Conservation (phyloP, 108 stramenopile genomes). For the Chaetoceros tenuissimus region DNA sequence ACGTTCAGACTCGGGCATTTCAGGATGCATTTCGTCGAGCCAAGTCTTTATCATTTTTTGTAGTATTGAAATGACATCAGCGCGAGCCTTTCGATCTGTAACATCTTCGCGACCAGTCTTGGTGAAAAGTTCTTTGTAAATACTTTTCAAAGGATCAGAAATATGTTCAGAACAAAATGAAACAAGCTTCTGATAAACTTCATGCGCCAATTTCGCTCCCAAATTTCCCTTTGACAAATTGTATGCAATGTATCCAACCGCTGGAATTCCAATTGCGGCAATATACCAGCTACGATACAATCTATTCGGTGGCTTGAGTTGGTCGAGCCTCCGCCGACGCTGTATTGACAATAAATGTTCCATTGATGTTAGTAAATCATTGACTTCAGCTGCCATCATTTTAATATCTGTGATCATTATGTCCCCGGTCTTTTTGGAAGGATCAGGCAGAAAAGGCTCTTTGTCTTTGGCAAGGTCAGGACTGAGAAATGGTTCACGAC, state of each 20-base stretch:
- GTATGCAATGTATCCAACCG: slow-evolving; percentile 25
- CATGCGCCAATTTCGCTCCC: slow-evolving; percentile 23
- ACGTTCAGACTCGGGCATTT: slow-evolving; percentile 52
- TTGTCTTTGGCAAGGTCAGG: background rate
- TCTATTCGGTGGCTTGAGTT: slow-evolving; percentile 50
- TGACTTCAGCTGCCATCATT: slow-evolving; percentile 59
- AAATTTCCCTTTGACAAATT: slow-evolving; percentile 40
- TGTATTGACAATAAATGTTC: slow-evolving; percentile 64
- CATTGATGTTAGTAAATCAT: slow-evolving; percentile 52
- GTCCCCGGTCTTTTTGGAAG: background rate
- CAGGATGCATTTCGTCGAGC: slow-evolving; percentile 79
- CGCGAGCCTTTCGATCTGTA: slow-evolving; percentile 65
- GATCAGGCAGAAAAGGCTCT: background rate
- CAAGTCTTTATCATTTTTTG: slow-evolving; percentile 83
- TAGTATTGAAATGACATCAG: slow-evolving; percentile 54
- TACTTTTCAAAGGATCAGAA: slow-evolving; percentile 41
- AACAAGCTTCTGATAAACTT: slow-evolving; percentile 20
- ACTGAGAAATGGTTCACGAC: no score
- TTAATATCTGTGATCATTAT: slow-evolving; percentile 55
- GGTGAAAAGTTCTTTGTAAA: slow-evolving; percentile 61
- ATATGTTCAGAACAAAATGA: slow-evolving; percentile 62
- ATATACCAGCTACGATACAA: slow-evolving; percentile 69
- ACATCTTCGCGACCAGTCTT: slow-evolving; percentile 55
- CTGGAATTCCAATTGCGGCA: slow-evolving; percentile 40
- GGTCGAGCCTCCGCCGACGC: slow-evolving; percentile 47